Evolutionary conservation across 257 asterid species (phyloP).

Genomic region (Solanum chaucha): DNA sequence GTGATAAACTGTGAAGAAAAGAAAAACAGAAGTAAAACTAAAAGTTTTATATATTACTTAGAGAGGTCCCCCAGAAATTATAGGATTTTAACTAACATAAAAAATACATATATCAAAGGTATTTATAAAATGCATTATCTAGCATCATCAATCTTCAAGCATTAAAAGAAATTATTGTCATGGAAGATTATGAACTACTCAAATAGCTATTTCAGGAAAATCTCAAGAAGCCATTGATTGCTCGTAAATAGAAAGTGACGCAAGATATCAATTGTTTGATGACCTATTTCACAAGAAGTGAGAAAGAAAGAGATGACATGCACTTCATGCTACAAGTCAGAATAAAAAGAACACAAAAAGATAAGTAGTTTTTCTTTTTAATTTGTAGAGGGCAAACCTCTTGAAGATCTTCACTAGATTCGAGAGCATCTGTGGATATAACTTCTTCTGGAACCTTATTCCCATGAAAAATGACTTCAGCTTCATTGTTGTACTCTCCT

Average conservation of each 20-base stretch:
- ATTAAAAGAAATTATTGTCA: neutral
- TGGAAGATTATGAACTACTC: neutral
- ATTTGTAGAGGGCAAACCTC: neutral
- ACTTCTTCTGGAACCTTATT: constrained; percentile 38
- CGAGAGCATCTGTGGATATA: constrained; percentile 8
- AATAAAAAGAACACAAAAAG: neutral
- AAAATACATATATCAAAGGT: neutral
- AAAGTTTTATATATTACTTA: neutral
- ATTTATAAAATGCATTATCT: neutral
- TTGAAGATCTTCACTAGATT: constrained; percentile 7
- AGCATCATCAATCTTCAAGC: neutral
- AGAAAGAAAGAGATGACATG: neutral
- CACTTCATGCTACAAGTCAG: neutral
- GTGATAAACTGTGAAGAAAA: neutral
- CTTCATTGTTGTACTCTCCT: constrained; percentile 30
- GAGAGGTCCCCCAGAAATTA: neutral
- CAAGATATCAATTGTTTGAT: neutral
- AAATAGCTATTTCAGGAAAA: neutral
- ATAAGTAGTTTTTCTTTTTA: neutral
- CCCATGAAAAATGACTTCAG: constrained; percentile 27
- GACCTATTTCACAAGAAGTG: neutral
- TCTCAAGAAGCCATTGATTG: neutral
- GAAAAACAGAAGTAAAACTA: neutral
- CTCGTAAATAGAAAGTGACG: neutral
- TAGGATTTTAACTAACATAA: neutral